These are phyloP conservation scores for Cryptosporidium andersoni DNA, from an alignment of 169 alveolate genomes.

Conservation along the genomic window DNA sequence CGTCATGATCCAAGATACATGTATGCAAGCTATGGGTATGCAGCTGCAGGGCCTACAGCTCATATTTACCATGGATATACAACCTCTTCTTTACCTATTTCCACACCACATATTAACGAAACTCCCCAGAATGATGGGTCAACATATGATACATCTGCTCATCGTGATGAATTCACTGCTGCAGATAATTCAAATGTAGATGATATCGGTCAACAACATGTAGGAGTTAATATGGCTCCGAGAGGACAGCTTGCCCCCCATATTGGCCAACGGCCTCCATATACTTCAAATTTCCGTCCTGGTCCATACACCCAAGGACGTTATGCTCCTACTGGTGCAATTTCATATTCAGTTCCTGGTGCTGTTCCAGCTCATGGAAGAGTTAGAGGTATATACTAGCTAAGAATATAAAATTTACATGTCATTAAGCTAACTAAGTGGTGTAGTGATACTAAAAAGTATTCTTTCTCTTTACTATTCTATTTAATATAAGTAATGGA, in stretches of 20 bases:
- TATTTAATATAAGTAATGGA: no score
- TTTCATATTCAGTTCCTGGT: slow-evolving; percentile 61
- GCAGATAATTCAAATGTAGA: not conserved
- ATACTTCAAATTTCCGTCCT: slow-evolving; percentile 7
- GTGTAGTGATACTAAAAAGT: not conserved
- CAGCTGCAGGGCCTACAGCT: slow-evolving; percentile 14
- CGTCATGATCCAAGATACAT: slow-evolving; percentile 66
- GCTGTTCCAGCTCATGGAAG: slow-evolving; percentile 66
- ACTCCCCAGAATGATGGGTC: not conserved
- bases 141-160: slow-evolving; percentile 15
- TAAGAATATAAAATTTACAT: not conserved
- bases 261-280: not conserved
- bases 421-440: slow-evolving; percentile 18
- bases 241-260: slow-evolving; percentile 2
- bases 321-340: slow-evolving; percentile 67
- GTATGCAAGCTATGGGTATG: slow-evolving; percentile 43
- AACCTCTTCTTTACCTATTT: slow-evolving; percentile 28
- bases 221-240: not conserved
- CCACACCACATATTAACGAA: slow-evolving; percentile 10
- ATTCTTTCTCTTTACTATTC: no score
- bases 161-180: not conserved
- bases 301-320: slow-evolving; percentile 69
- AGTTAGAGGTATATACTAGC: slow-evolving; percentile 37
- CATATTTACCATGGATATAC: not conserved
- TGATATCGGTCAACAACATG: slow-evolving; percentile 1